Conservation (phyloP, 352 stramenopile genomes). For the Blastocystis hominis region DNA sequence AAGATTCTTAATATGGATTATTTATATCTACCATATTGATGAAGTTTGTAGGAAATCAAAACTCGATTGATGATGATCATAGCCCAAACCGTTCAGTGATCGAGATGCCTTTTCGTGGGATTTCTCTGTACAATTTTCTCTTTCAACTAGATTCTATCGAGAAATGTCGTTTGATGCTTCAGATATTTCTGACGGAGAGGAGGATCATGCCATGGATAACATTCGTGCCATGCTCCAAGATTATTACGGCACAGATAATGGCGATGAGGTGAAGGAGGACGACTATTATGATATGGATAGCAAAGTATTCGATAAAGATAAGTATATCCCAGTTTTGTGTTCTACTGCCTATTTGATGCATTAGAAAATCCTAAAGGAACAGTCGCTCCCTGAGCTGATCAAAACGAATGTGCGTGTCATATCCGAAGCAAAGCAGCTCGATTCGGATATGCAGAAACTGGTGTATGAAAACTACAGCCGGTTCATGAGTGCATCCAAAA, state of each 20-base stretch:
- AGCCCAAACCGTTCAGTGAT: too few species aligned
- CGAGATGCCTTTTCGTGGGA: background rate
- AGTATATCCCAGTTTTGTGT: conserved; percentile 45
- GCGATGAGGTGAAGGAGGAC: conserved; percentile 18
- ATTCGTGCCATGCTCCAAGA: conserved; percentile 52
- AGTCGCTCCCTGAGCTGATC: conserved; percentile 25
- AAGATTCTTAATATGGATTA: too few species aligned
- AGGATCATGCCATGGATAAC: conserved; percentile 52
- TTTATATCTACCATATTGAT: too few species aligned
- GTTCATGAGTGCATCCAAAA: conserved; percentile 97
- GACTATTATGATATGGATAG: conserved; percentile 51
- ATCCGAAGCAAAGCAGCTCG: conserved; percentile 82
- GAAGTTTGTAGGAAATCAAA: too few species aligned
- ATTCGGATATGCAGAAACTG: conserved; percentile 97
- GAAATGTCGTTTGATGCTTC: too few species aligned
- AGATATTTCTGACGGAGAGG: background rate
- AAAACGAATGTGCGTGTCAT: conserved; percentile 57
- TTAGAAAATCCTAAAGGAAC: conserved; percentile 43
- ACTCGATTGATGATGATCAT: too few species aligned
- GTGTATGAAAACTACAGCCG: conserved; percentile 99
- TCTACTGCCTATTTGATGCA: background rate
- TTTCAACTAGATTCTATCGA: too few species aligned
- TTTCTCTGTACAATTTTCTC: too few species aligned
- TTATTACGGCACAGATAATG: conserved; percentile 38
- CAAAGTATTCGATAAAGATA: conserved; percentile 53